These are phyloP conservation scores for Phalaenopsis hybrid DNA, from an alignment of 116 monocot species.

Conservation along the genomic window DNA sequence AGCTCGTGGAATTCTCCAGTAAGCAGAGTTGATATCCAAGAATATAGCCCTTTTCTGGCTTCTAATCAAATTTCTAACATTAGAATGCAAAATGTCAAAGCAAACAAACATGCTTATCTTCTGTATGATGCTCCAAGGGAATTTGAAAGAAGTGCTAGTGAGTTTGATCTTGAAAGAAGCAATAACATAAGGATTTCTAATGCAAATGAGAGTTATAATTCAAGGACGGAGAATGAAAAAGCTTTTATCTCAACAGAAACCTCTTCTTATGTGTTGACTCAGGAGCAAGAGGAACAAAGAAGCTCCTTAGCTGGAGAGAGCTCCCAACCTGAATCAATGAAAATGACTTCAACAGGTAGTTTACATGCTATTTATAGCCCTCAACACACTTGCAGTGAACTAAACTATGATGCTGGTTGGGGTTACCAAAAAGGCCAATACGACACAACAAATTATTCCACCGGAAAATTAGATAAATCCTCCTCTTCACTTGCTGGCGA, in stretches of 20 bases:
- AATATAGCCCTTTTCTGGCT: neutral
- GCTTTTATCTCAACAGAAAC: conserved; percentile 9
- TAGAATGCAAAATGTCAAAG: neutral
- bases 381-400: neutral
- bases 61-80: neutral
- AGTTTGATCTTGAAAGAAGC: neutral
- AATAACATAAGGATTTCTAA: conserved; percentile 13
- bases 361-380: conserved; percentile 17
- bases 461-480: conserved; percentile 36
- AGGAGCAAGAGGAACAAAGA: conserved; percentile 14
- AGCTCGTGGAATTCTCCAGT: neutral
- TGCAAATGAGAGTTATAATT: conserved; percentile 8
- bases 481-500: conserved; percentile 46
- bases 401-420: conserved; percentile 10
- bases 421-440: conserved; percentile 8
- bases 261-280: conserved; percentile 14
- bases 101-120: neutral
- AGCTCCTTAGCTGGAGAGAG: conserved; percentile 1
- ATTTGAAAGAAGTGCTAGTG: conserved; percentile 7
- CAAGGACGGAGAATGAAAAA: conserved; percentile 11
- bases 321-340: conserved; percentile 11
- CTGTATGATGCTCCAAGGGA: conserved; percentile 1
- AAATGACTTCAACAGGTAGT: conserved; percentile 11
- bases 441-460: conserved; percentile 51
- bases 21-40: conserved; percentile 6